Conservation (phyloP, 2,329 filamentous ascomycete genomes). For the Ascochyta koolunga region DNA sequence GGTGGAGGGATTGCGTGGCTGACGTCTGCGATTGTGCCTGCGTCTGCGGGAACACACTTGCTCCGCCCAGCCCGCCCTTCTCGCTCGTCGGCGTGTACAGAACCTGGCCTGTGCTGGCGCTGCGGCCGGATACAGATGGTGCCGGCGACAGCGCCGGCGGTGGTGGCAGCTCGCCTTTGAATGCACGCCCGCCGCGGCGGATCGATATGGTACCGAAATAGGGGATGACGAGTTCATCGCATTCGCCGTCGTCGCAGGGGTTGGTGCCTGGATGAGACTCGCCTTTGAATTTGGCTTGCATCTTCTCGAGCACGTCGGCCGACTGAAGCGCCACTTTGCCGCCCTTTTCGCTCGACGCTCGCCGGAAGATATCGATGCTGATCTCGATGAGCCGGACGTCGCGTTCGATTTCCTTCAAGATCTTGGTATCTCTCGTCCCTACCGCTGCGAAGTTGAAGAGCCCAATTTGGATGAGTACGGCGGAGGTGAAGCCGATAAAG, state of each 20-base stretch:
- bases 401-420: conserved; percentile 39
- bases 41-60: background rate
- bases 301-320: conserved; percentile 47
- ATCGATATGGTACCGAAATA: conserved; percentile 53
- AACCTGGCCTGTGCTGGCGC: background rate
- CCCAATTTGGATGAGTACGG: conserved; percentile 52
- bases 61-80: background rate
- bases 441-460: conserved; percentile 45
- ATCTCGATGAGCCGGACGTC: conserved; percentile 49
- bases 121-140: background rate
- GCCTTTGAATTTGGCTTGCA: conserved; percentile 39
- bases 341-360: conserved; percentile 49
- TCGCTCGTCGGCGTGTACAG: conserved; percentile 14
- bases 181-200: conserved; percentile 33
- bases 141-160: background rate
- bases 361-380: conserved; percentile 50
- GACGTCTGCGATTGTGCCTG: background rate
- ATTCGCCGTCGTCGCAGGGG: conserved; percentile 12
- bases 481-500: conserved; percentile 55
- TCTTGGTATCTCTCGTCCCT: conserved; percentile 5
- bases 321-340: conserved; percentile 50
- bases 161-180: background rate
- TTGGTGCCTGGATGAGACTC: background rate
- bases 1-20: background rate
- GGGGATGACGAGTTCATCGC: conserved; percentile 45